Evolutionary conservation across 208 protist genomes (phyloP).

Genomic region (Wallacemonas sp.): DNA sequence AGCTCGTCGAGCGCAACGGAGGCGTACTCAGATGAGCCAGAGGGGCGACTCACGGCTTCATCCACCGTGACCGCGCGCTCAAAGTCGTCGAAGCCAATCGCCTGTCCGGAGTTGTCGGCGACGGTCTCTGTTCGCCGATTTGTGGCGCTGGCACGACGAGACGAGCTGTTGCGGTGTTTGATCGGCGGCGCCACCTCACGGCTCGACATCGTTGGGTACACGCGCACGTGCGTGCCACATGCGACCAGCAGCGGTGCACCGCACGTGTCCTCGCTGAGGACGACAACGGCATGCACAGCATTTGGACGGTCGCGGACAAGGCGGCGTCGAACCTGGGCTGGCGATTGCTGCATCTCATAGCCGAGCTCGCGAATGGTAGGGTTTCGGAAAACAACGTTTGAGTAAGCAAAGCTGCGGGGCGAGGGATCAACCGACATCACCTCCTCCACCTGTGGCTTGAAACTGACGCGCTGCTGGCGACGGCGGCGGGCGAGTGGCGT

Average conservation of each 20-base stretch:
- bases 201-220: conserved; percentile 21
- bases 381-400: conserved; percentile 27
- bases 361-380: conserved; percentile 29
- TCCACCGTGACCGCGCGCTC: conserved; percentile 18
- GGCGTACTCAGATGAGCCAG: conserved; percentile 11
- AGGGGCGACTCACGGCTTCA: conserved; percentile 29
- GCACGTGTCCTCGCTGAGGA: conserved; percentile 32
- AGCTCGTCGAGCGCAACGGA: conserved; percentile 31
- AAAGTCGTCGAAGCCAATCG: conserved; percentile 20
- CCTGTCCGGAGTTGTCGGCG: background rate
- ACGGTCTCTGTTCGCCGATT: background rate
- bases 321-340: conserved; percentile 14
- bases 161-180: background rate
- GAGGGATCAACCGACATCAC: conserved; percentile 21
- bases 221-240: conserved; percentile 25
- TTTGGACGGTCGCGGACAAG: conserved; percentile 19
- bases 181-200: conserved; percentile 1
- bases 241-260: conserved; percentile 22
- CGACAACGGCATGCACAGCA: conserved; percentile 18
- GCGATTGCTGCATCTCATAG: conserved; percentile 21
- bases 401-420: conserved; percentile 10
- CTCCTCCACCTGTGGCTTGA: conserved; percentile 25
- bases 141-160: background rate
- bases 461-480: conserved; percentile 13
- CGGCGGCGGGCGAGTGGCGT: conserved; percentile 1